Percentiles rank a stretch among this genome's conserved stretches.
Evolutionary conservation across 257 asterid genomes (phyloP).

Genomic region (Lycium barbarum): DNA sequence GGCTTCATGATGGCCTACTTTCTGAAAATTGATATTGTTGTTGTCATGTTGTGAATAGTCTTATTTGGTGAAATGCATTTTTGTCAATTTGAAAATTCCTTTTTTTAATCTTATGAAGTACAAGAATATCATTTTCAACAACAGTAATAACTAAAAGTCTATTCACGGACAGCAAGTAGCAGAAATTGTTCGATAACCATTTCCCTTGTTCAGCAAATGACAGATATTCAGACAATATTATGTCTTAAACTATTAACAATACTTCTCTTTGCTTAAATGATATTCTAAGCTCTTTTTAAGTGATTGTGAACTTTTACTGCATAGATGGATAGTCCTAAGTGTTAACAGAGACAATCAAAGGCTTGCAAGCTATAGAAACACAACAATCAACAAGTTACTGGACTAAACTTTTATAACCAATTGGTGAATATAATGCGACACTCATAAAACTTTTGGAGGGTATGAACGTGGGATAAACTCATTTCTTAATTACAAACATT

Average conservation of each 20-base stretch:
- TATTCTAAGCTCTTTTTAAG: too few species aligned
- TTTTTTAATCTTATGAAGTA: neutral
- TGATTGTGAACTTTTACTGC: too few species aligned
- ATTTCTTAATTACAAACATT: too few species aligned
- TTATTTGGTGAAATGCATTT: neutral
- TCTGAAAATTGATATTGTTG: constrained; percentile 38
- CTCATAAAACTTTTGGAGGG: too few species aligned
- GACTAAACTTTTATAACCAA: too few species aligned
- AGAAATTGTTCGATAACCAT: neutral
- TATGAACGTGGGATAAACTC: too few species aligned
- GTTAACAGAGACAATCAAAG: too few species aligned
- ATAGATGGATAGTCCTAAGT: too few species aligned
- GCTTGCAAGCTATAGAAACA: too few species aligned
- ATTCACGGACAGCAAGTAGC: neutral
- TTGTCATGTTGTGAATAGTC: constrained; percentile 1
- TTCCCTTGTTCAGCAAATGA: neutral
- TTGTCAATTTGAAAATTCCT: neutral
- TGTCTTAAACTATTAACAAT: neutral
- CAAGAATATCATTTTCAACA: constrained; percentile 1
- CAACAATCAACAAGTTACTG: too few species aligned
- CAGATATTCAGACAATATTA: neutral
- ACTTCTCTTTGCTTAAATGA: too few species aligned
- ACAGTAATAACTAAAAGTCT: neutral
- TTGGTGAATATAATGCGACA: too few species aligned
- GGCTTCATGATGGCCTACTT: constrained; percentile 66